phyloP scores from a whole-genome alignment of 768 basidiomycete genomes.

The Rhodocollybia butyracea region DNA sequence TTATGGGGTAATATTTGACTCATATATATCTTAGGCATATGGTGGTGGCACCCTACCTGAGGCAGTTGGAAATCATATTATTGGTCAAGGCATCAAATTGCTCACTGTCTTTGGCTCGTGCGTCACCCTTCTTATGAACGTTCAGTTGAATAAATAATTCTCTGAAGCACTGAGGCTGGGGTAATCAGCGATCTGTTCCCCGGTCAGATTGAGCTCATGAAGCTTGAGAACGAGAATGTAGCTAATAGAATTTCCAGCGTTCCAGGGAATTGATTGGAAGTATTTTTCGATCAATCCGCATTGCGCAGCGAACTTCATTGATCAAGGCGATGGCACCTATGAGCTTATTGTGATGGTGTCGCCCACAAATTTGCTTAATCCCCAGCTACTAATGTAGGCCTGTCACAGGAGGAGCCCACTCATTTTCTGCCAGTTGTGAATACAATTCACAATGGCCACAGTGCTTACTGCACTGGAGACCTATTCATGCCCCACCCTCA shows the following conservation, averaged over 20 bases:
- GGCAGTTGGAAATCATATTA: constrained; percentile 26
- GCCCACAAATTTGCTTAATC: background rate
- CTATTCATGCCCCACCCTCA: constrained; percentile 25
- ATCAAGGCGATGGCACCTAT: constrained; percentile 15
- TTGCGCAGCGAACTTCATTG: constrained; percentile 14
- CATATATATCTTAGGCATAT: constrained; percentile 6
- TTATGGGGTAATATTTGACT: background rate
- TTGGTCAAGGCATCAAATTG: constrained; percentile 25
- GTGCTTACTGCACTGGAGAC: constrained; percentile 20
- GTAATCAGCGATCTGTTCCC: constrained; percentile 9
- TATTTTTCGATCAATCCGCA: constrained; percentile 16
- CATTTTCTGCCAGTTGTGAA: background rate
- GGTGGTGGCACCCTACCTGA: constrained; percentile 17
- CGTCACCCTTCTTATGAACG: constrained; percentile 12
- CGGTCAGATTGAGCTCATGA: constrained; percentile 3
- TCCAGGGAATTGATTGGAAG: constrained; percentile 18
- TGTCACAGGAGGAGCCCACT: background rate
- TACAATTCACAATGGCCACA: constrained; percentile 7
- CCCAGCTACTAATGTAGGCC: constrained; percentile 4
- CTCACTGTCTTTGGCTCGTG: constrained; percentile 27
- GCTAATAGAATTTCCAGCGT: background rate
- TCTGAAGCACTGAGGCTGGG: constrained; percentile 12
- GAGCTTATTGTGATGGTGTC: constrained; percentile 19
- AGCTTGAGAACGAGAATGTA: background rate
- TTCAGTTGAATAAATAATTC: too few relatives aligned